Base-by-base conservation (phyloP, 257 asterid genomes). In the Nicotiana tomentosiformis region DNA sequence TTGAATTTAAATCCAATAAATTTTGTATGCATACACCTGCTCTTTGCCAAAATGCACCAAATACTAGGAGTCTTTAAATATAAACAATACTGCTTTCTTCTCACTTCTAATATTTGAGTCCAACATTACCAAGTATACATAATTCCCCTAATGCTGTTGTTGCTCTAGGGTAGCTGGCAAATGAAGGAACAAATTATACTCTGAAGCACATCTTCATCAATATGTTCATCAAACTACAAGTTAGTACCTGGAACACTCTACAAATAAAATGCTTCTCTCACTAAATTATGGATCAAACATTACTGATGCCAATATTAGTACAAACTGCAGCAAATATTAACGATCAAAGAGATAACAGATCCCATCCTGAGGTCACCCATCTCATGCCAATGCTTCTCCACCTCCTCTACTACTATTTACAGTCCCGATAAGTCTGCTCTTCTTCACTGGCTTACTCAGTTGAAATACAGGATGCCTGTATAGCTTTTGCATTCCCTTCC, bases 401-500 rank as follows among this genome's bases (percentile, higher is more conserved):
- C 82, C 87, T 81, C 68, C 82, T 76, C 80, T 76, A 78, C 83
- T 80, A 77, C 69, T 74, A 85, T 87, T 83, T 87, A 89, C 90
- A 84, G 37, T 70, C 66, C 70, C 86, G 16, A 57, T 82, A 10
- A 81, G 74, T 57, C 86, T 82, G 17, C 82, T 87, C 85, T 89
- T 91, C 86, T 90, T 90, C 29, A 76, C 89, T 10, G 89, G 65
- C 92, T 81, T 91, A 66, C 88, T 92, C 84, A 90, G 62, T 82
- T 90, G 96, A 84, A 94, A 92, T 56, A 94, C 92, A 0, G 95
- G 96, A 86, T 92, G 95, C 70, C 86, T 78, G 84, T 92, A 80
- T 29, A 93, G 91, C 87, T 88, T 94, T 35, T 78, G 87, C 90
- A 91, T 84, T 23, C 96, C 91, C 80, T 77, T 90, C 46, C 91